Conservation (phyloP, 192 early-diverging fungal genomes). For the Phycomyces nitens region DNA sequence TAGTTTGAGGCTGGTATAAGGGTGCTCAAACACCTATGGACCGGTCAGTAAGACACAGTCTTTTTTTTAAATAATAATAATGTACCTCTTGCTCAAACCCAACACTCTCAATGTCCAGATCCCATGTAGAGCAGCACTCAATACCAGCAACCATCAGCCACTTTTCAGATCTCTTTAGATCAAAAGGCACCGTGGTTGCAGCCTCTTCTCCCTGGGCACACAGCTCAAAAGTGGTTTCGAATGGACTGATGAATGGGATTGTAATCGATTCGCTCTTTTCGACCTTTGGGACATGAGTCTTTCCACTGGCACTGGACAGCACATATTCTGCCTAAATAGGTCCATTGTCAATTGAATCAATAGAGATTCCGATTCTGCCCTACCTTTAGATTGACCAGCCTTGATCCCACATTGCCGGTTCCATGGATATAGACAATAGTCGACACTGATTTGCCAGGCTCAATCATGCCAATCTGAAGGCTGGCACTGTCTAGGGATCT, state of each 20-base stretch:
- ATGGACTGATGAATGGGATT: conserved; percentile 53
- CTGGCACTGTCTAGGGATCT: too few relatives aligned
- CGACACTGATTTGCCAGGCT: conserved; percentile 24
- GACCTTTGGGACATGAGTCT: conserved; percentile 39
- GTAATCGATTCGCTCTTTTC: conserved; percentile 54
- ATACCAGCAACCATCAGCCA: conserved; percentile 37
- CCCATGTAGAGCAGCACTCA: conserved; percentile 42
- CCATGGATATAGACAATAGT: conserved; percentile 35
- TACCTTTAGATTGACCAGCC: conserved; percentile 34
- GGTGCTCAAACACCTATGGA: background rate
- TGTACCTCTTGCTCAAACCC: conserved; percentile 32
- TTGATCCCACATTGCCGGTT: conserved; percentile 11
- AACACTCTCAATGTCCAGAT: conserved; percentile 45
- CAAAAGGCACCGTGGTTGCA: conserved; percentile 20
- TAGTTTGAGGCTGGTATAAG: background rate
- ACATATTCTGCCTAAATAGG: conserved; percentile 28
- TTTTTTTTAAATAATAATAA: background rate
- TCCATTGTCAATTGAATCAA: conserved; percentile 17
- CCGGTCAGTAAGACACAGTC: background rate
- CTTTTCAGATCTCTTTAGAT: conserved; percentile 26
- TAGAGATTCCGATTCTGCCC: conserved; percentile 6
- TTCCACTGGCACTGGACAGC: conserved; percentile 23
- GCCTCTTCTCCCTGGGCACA: conserved; percentile 30
- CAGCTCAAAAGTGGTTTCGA: conserved; percentile 46
- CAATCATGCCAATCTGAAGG: conserved; percentile 41